Evolutionary conservation across 768 basidiomycete genomes (phyloP).

Genomic region (Agrocybe chaxingu): DNA sequence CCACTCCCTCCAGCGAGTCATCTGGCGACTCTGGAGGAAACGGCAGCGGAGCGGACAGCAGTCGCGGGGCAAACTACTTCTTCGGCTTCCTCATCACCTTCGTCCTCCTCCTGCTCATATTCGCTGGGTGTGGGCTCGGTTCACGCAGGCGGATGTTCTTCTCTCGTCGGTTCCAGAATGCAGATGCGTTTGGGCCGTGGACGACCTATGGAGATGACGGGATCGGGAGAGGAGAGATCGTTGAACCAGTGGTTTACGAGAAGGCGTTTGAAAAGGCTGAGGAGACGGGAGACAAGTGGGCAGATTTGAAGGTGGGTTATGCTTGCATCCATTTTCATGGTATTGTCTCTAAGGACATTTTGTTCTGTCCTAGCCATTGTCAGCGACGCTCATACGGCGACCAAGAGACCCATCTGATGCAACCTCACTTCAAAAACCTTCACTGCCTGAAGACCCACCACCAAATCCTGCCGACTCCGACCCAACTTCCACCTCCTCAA

Average conservation of each 20-base stretch:
- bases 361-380: slow-evolving; percentile 18
- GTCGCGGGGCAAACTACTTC: slow-evolving; percentile 42
- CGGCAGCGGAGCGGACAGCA: slow-evolving; percentile 9
- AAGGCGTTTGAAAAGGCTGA: not conserved
- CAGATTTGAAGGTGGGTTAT: slow-evolving; percentile 18
- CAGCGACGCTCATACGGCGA: slow-evolving; percentile 13
- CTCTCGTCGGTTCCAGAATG: slow-evolving; percentile 19
- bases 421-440: too few relatives aligned
- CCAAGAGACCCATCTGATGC: not conserved
- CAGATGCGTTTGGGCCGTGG: slow-evolving; percentile 18
- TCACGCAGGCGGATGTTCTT: slow-evolving; percentile 36
- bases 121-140: slow-evolving; percentile 48
- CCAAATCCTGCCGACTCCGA: too few relatives aligned
- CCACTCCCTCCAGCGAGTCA: not conserved
- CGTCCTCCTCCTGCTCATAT: slow-evolving; percentile 44
- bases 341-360: not conserved
- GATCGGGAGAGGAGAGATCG: not conserved
- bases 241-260: slow-evolving; percentile 15
- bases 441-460: too few relatives aligned
- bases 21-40: not conserved
- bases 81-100: slow-evolving; percentile 53
- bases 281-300: slow-evolving; percentile 12
- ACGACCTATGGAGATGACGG: slow-evolving; percentile 2
- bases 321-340: not conserved
- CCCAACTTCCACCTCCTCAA: too few relatives aligned